phyloP scores from a whole-genome alignment of 352 stramenopile genomes.

The Globisporangium rhizosaccharum region DNA sequence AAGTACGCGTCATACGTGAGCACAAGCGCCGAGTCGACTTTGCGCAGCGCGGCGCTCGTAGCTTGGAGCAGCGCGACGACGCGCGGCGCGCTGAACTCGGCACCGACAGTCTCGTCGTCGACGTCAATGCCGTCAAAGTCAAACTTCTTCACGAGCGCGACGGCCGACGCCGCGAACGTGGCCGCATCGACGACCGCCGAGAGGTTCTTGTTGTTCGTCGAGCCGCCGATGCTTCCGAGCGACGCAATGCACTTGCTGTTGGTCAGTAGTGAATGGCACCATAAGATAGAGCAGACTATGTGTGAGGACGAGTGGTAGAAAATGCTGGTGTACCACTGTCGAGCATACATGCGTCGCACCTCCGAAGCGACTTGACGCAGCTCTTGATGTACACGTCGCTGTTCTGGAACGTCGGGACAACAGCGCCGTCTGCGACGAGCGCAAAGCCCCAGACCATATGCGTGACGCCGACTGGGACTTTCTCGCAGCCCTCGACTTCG shows the following conservation, averaged over 20 bases:
- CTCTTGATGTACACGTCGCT: constrained; percentile 43
- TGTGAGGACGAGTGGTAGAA: background rate
- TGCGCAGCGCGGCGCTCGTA: constrained; percentile 37
- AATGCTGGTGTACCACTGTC: background rate
- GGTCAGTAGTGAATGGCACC: background rate
- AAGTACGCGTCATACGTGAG: constrained; percentile 77
- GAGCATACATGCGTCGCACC: constrained; percentile 2
- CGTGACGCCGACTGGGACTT: constrained; percentile 57
- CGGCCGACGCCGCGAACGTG: constrained; percentile 44
- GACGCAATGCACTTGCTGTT: constrained; percentile 52
- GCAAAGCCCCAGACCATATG: constrained; percentile 75
- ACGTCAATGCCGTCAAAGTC: constrained; percentile 69
- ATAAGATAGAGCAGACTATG: background rate
- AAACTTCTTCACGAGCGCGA: constrained; percentile 50
- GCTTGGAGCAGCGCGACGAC: constrained; percentile 43
- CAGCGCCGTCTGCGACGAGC: constrained; percentile 41
- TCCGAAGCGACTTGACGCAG: constrained; percentile 52
- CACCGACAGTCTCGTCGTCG: constrained; percentile 68
- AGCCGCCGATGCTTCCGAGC: constrained; percentile 60
- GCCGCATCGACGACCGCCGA: constrained; percentile 32
- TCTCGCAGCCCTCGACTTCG: constrained; percentile 67
- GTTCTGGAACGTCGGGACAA: constrained; percentile 57
- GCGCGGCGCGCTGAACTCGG: constrained; percentile 42
- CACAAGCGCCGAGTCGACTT: constrained; percentile 24
- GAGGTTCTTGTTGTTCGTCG: constrained; percentile 68